phyloP scores from a whole-genome alignment of 2,329 filamentous ascomycete species.

The Scytalidium sp. region DNA sequence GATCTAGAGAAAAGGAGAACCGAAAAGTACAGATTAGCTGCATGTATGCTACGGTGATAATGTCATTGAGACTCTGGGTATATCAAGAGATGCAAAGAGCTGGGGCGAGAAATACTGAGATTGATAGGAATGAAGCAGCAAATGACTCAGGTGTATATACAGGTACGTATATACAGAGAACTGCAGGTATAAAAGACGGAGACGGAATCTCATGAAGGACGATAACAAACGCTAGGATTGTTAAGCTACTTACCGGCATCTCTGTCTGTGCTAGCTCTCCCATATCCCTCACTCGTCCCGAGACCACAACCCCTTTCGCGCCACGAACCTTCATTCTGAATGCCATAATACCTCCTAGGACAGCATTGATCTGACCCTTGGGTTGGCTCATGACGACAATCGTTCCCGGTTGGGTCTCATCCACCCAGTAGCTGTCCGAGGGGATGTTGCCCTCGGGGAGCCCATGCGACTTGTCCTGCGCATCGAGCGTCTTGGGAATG shows the following conservation, averaged over 20 bases:
- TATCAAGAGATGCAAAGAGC: too few relatives aligned
- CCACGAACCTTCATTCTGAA: constrained; percentile 62
- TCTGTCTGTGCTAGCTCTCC: constrained; percentile 52
- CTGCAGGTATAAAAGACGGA: not conserved
- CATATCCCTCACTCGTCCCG: constrained; percentile 66
- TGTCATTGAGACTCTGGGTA: too few relatives aligned
- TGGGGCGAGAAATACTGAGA: too few relatives aligned
- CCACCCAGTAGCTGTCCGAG: constrained; percentile 63
- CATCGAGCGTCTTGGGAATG: constrained; percentile 47
- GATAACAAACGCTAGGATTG: constrained; percentile 2
- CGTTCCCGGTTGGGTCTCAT: constrained; percentile 56
- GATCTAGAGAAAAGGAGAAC: constrained; percentile 43
- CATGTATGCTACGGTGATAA: not conserved
- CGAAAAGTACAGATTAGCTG: too few relatives aligned
- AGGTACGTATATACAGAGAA: too few relatives aligned
- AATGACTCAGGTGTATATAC: too few relatives aligned
- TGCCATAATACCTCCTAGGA: constrained; percentile 76
- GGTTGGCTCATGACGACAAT: constrained; percentile 68
- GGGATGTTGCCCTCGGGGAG: constrained; percentile 46
- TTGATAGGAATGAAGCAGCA: too few relatives aligned
- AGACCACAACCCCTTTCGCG: constrained; percentile 61
- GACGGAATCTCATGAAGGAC: not conserved
- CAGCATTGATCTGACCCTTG: constrained; percentile 61
- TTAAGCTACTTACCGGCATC: constrained; percentile 47
- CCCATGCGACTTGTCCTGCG: constrained; percentile 26